Base-by-base conservation (phyloP, 345 rosid species). In the Eucalyptus albens region DNA sequence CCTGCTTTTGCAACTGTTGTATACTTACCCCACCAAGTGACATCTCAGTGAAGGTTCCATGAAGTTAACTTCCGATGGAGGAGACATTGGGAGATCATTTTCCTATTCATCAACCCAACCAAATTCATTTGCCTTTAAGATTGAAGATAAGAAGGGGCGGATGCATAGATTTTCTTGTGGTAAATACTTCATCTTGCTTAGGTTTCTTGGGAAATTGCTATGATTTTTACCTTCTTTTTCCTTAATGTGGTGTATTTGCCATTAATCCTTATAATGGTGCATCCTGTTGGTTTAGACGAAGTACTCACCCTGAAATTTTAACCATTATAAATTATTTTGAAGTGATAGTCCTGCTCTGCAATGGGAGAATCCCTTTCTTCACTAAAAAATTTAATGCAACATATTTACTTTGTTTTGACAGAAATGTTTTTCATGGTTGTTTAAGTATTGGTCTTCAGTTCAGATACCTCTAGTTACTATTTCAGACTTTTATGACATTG, bases 151-250 rank as follows among this genome's bases (percentile, higher is more conserved):
- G 90, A 95, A 88, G 72, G 95, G 97, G 53, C 95, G 99, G 87
- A 95, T 95, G 96, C 99, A 98, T 93, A 95, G 99, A 93, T 98
- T 98, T 93, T 94, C 91, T 81, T 96, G 97, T 87, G 99, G 99
- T 98, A 94, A 44, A 92, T 89, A 87, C 85, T 87, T 53, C 72
- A 87, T 65, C 69, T 88, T 19, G 22, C 49, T 24, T 77, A 77
- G 47, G 47, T 77, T 77, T 77, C 29, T 1, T 77, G 24, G 47
- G 47, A 77, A 77, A 77, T 77, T 77, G 44, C 29, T 77, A 8
- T 24, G 5, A 77, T 77, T 77, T 72, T 77, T 26, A 2, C 40
- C 9, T 77, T 77, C 47, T 37, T 77, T 40, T 21, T 21, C 47
- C 27, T 11, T 77, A 37, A 37, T 77, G 47, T 77, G 47, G 27